phyloP scores from a whole-genome alignment of 2,329 filamentous ascomycete species.

The Blastomyces gilchristii region DNA sequence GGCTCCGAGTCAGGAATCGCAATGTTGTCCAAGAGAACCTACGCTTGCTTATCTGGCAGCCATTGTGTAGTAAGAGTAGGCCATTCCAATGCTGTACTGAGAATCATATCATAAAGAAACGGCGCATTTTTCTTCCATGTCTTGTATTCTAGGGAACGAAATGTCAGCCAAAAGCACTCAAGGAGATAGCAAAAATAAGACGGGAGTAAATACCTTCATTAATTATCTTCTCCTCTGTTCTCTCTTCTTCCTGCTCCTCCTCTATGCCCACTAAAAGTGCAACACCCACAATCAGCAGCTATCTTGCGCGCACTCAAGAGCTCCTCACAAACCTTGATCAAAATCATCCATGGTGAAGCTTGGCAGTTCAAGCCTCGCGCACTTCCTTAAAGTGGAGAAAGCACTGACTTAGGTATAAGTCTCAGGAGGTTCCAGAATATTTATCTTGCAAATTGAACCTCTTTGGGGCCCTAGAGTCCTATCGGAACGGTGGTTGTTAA shows the following conservation, averaged over 20 bases:
- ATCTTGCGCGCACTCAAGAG: slow-evolving; percentile 7
- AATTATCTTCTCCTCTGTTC: slow-evolving; percentile 74
- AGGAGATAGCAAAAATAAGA: not conserved
- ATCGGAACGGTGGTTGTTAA: not conserved
- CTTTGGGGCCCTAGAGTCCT: not conserved
- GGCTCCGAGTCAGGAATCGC: not conserved
- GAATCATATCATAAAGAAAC: slow-evolving; percentile 95
- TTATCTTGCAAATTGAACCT: not conserved
- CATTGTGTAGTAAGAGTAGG: slow-evolving; percentile 95
- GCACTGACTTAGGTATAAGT: not conserved
- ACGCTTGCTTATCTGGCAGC: slow-evolving; percentile 88
- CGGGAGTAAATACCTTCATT: slow-evolving; percentile 59
- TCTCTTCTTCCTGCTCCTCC: slow-evolving; percentile 57
- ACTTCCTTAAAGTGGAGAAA: not conserved
- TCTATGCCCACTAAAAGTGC: slow-evolving; percentile 21
- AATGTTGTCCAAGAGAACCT: slow-evolving; percentile 21
- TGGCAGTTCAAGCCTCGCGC: not conserved
- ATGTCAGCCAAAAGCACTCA: not conserved
- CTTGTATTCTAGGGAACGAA: slow-evolving; percentile 69
- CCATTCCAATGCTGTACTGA: slow-evolving; percentile 93
- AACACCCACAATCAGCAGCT: slow-evolving; percentile 1
- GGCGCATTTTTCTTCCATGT: slow-evolving; percentile 99
- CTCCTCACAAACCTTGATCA: slow-evolving; percentile 16
- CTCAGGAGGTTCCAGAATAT: not conserved
- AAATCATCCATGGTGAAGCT: slow-evolving; percentile 9